phyloP scores from a whole-genome alignment of 257 asterid genomes.

The Solanum pinnatisectum region DNA sequence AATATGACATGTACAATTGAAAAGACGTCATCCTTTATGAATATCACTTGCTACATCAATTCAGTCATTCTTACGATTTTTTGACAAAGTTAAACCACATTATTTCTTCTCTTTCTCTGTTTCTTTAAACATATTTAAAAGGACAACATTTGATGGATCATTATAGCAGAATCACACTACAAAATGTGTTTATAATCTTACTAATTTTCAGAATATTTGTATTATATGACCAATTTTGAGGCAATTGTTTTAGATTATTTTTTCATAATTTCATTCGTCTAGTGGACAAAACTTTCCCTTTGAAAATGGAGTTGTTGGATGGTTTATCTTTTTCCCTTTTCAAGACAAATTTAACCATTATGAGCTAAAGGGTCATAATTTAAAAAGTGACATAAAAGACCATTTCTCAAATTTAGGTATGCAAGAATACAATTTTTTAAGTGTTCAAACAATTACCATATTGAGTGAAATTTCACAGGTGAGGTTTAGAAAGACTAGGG shows the following conservation, averaged over 20 bases:
- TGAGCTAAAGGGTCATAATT: neutral
- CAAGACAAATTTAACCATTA: neutral
- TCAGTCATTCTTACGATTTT: rapidly evolving
- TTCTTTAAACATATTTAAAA: neutral
- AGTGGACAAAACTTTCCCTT: neutral
- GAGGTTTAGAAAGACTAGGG: rapidly evolving
- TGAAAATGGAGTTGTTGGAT: neutral
- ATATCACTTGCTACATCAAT: neutral
- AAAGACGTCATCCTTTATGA: neutral
- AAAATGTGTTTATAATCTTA: neutral
- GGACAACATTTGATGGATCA: neutral
- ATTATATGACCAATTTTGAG: neutral
- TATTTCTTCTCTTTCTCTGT: no score
- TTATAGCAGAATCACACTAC: neutral
- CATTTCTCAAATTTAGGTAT: neutral
- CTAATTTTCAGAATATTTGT: neutral
- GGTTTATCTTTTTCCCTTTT: neutral
- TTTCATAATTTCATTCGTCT: neutral
- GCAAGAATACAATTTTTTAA: neutral
- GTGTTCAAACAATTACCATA: neutral
- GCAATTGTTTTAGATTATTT: no score
- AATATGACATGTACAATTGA: neutral
- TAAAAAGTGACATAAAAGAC: neutral
- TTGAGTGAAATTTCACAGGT: neutral
- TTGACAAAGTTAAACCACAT: neutral